phyloP scores from a whole-genome alignment of 2,329 filamentous ascomycete species.

The Ophiognomonia clavigignenti-juglandacearum region DNA sequence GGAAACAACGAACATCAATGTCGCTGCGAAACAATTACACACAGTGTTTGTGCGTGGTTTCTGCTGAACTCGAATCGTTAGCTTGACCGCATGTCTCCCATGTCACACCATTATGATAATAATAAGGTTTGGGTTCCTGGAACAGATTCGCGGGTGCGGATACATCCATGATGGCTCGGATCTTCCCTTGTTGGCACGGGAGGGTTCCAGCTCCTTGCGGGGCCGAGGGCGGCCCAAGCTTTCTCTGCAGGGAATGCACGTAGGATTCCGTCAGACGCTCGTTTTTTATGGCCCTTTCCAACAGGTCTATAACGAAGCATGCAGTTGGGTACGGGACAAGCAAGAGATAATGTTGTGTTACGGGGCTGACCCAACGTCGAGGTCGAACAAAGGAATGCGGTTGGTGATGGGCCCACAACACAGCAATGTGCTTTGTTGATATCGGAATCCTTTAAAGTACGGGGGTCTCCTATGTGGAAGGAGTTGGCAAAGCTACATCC shows the following conservation, averaged over 20 bases:
- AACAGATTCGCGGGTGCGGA: conserved; percentile 2
- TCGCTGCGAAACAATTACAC: too few species aligned
- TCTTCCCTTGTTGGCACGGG: conserved; percentile 10
- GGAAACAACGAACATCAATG: too few species aligned
- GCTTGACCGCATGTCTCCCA: neutral
- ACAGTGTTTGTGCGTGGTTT: too few species aligned
- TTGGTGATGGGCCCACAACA: too few species aligned
- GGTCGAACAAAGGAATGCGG: neutral
- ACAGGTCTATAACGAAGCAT: too few species aligned
- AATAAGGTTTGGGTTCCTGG: conserved; percentile 6
- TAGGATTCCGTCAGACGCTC: too few species aligned
- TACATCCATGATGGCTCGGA: conserved; percentile 10
- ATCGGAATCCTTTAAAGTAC: neutral
- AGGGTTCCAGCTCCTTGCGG: neutral
- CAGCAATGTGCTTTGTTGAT: neutral
- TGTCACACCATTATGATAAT: neutral
- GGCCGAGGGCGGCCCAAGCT: neutral
- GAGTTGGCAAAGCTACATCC: too few species aligned
- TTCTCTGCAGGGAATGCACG: neutral
- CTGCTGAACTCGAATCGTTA: neutral
- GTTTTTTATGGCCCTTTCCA: too few species aligned
- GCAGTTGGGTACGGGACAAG: too few species aligned
- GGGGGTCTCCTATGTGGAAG: too few species aligned
- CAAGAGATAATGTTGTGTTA: neutral
- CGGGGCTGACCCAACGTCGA: neutral